A percentile compares a stretch with the other conserved stretches of the same genome.
These are phyloP conservation scores for Sarocladiaceae sp. DNA, from an alignment of 2,329 filamentous ascomycete species.

Conservation along the genomic window DNA sequence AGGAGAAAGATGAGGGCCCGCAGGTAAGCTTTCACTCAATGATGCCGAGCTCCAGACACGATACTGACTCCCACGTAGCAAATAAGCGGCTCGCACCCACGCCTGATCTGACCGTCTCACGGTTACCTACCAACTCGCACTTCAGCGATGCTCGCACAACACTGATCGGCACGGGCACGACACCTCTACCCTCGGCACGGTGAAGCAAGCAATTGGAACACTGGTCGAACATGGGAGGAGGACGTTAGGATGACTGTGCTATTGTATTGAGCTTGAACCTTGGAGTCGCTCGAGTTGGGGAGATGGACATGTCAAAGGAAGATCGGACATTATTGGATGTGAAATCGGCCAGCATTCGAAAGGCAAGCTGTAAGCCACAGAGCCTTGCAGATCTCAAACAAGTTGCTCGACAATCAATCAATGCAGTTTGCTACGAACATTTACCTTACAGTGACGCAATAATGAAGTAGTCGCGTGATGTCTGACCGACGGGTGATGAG, in stretches of 20 bases:
- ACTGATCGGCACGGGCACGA: not conserved
- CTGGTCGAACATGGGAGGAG: not conserved
- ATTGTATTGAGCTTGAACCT: not conserved
- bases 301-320: constrained; percentile 8
- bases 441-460: too few relatives aligned
- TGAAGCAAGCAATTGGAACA: constrained; percentile 4
- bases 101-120: constrained; percentile 43
- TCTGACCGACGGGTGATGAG: too few relatives aligned
- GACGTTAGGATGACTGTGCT: constrained; percentile 6
- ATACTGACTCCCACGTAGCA: constrained; percentile 44
- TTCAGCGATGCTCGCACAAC: not conserved
- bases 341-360: not conserved
- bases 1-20: constrained; percentile 99
- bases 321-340: not conserved
- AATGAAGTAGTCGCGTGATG: too few relatives aligned
- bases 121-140: constrained; percentile 8
- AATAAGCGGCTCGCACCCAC: constrained; percentile 62
- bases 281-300: constrained; percentile 7
- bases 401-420: constrained; percentile 9
- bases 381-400: not conserved
- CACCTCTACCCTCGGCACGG: constrained; percentile 1
- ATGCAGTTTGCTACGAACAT: constrained; percentile 7
- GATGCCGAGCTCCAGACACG: constrained; percentile 12
- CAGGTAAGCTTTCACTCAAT: constrained; percentile 63
- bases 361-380: constrained; percentile 4